Evolutionary conservation across 768 basidiomycete species (phyloP).

Genomic region (Pulveroboletus sp.): DNA sequence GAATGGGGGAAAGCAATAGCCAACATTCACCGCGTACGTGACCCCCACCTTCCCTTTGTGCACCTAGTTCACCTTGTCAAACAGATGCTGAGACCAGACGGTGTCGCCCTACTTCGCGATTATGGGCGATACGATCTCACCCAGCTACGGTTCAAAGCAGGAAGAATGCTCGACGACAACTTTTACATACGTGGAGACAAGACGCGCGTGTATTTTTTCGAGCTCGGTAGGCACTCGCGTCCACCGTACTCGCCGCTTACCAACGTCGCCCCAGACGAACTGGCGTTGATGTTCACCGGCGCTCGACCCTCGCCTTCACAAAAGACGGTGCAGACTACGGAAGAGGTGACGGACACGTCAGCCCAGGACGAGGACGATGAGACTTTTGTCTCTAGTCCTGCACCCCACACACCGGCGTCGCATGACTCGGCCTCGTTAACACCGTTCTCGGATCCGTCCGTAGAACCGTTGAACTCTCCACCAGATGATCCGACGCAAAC

Average conservation of each 20-base stretch:
- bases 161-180: conserved; percentile 86
- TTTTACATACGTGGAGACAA: conserved; percentile 97
- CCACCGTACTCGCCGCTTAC: background rate
- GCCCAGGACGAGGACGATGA: conserved; percentile 13
- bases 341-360: conserved; percentile 35
- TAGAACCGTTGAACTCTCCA: background rate
- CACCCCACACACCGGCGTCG: conserved; percentile 6
- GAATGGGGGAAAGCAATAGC: conserved; percentile 85
- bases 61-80: background rate
- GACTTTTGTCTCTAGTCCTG: conserved; percentile 1
- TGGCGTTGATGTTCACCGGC: conserved; percentile 78
- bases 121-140: conserved; percentile 95
- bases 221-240: conserved; percentile 51
- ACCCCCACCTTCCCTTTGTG: background rate
- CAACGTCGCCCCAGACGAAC: conserved; percentile 52
- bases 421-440: background rate
- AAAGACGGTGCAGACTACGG: conserved; percentile 29
- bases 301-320: conserved; percentile 35
- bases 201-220: conserved; percentile 96
- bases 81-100: conserved; percentile 89
- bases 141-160: conserved; percentile 87
- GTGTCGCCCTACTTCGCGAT: conserved; percentile 81
- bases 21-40: conserved; percentile 69
- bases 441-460: background rate
- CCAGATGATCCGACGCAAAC: background rate